Base-by-base conservation (phyloP, 306 rosid species). In the Sindora glabra region DNA sequence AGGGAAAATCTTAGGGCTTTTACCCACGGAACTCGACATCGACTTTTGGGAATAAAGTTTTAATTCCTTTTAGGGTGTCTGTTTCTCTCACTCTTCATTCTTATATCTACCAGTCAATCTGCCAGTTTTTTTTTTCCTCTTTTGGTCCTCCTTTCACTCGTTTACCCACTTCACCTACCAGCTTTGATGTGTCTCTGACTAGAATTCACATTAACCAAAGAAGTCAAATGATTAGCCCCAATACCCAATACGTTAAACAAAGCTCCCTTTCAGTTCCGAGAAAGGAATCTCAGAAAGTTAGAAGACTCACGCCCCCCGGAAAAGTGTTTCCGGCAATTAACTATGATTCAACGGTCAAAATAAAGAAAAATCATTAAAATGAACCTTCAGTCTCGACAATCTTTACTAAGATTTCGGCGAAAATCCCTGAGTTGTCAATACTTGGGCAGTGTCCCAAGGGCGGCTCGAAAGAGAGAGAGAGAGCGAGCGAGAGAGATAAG, bases 101-200 rank as follows among this genome's bases (percentile, higher is more conserved):
- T 39, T 59, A 34, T 73, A 79, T 76, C 94, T 70, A 85, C 81
- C 89, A 64, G 94, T 87, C 95, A 84, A 84, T 73, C 64, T 66
- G 72, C 30, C 23, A 24, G 10, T 13, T 47, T 66, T 30, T n/a
- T n/a, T n/a, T n/a, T n/a, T n/a, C n/a, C n/a, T n/a, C n/a, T n/a
- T n/a, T n/a, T 8, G 18, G n/a, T 8, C 1, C 65, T 18, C 44
- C 29, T 68, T 58, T 40, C 42, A 45, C 72, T 57, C 73, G 56
- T 55, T 56, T 65, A 69, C 83, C 73, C 72, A 77, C 81, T n/a
- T n/a, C 78, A 85, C 81, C 95, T 75, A 81, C 74, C 89, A 78
- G 89, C 74, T 81, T 57, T 72, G 65, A 60, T 72, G 74, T 14
- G 62, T 61, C 44, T 81, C 87, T 86, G 85, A 77, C 85, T 73